Base-by-base conservation (phyloP, 768 basidiomycete genomes). In the Naganishia kalamii region DNA sequence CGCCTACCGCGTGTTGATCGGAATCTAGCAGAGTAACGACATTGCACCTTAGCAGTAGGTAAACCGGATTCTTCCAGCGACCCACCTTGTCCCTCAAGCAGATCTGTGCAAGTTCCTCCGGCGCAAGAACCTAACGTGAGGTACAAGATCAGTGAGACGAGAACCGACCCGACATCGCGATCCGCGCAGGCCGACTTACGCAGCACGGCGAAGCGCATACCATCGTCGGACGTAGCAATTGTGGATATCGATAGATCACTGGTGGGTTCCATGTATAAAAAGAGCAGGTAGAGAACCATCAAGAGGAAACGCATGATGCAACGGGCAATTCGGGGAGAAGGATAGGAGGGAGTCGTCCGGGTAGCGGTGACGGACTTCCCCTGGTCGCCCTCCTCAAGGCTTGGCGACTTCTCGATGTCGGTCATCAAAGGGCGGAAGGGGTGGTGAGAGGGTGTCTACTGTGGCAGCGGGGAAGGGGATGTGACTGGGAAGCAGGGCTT, bases 381-480 rank as follows among this genome's bases (percentile, higher is more conserved):
- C n/a, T n/a, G n/a, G n/a, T n/a, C n/a, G n/a, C n/a, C n/a, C n/a
- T n/a, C n/a, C n/a, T n/a, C n/a, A n/a, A n/a, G n/a, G n/a, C n/a
- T n/a, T n/a, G n/a, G n/a, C n/a, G n/a, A n/a, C n/a, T n/a, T n/a
- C n/a, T n/a, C n/a, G n/a, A n/a, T n/a, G n/a, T n/a, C n/a, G n/a
- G n/a, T n/a, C n/a, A n/a, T n/a, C n/a, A 40, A 40, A 40, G 37
- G 7, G 37, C 37, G 37, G 37, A 40, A 40, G 37, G 17, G 64
- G 60, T 44, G 40, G 69, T 63, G 35, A 32, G 37, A 17, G 37
- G 37, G 7, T n/a, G n/a, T n/a, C n/a, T n/a, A n/a, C n/a, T n/a
- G n/a, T n/a, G n/a, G 37, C 7, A 40, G 37, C 8, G 37, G 8
- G 7, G 37, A 8, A 40, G 37, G 7, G 7, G 7, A 17, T 17